These are phyloP conservation scores for Bonnemaisonia californica DNA, from an alignment of 31 red algal species.

Conservation along the genomic window DNA sequence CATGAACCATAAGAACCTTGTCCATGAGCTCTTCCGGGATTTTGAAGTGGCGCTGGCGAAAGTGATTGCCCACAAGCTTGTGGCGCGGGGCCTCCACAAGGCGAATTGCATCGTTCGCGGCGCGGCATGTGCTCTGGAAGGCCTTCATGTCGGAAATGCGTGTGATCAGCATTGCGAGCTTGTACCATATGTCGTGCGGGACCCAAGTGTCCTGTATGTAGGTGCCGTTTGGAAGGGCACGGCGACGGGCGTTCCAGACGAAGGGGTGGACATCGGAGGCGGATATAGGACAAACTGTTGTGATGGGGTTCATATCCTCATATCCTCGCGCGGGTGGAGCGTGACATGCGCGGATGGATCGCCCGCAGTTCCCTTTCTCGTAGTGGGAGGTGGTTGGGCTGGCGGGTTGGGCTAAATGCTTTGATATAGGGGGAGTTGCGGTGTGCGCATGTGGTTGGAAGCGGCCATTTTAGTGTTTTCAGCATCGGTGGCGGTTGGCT, in stretches of 20 bases:
- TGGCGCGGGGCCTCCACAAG: constrained; percentile 12
- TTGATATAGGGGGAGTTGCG: too few species aligned
- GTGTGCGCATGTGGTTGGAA: too few species aligned
- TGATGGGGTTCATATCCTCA: background rate
- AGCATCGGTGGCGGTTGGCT: too few species aligned
- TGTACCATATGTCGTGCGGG: constrained; percentile 57
- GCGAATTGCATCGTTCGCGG: constrained; percentile 28
- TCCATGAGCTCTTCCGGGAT: constrained; percentile 41
- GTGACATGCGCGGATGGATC: too few species aligned
- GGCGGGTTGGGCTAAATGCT: too few species aligned
- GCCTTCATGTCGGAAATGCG: constrained; percentile 23
- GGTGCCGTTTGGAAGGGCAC: constrained; percentile 33
- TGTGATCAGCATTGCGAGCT: constrained; percentile 32
- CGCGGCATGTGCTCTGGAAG: constrained; percentile 39
- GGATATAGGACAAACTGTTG: background rate
- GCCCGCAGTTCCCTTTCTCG: too few species aligned
- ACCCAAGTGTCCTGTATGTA: constrained; percentile 34
- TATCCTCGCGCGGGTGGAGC: too few species aligned
- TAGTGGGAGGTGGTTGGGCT: too few species aligned
- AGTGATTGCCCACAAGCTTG: constrained; percentile 22
- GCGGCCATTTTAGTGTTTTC: too few species aligned
- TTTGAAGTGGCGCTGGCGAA: constrained; percentile 15
- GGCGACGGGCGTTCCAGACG: background rate
- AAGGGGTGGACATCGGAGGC: constrained; percentile 4
- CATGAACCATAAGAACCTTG: constrained; percentile 51